Evolutionary conservation across 164 flowering plant species (phyloP).

Genomic region (Warburgia ugandensis): DNA sequence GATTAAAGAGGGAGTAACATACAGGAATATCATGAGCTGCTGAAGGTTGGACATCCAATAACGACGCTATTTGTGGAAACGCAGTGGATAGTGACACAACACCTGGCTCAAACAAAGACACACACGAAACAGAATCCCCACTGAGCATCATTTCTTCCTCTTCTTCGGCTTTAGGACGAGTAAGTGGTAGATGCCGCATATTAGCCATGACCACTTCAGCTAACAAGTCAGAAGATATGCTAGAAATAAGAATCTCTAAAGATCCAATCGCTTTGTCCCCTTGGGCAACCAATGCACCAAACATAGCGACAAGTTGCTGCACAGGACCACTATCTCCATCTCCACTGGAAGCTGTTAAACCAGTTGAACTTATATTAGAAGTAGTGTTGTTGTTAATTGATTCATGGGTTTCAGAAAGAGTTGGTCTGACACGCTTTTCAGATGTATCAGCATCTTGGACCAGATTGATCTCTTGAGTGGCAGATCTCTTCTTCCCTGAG

Average conservation of each 20-base stretch:
- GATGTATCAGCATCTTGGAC: constrained; percentile 32
- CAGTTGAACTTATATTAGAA: constrained; percentile 21
- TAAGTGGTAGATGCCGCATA: constrained; percentile 65
- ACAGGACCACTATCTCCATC: constrained; percentile 62
- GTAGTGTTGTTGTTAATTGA: constrained; percentile 18
- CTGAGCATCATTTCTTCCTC: constrained; percentile 33
- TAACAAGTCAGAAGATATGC: constrained; percentile 87
- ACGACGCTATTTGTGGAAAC: constrained; percentile 40
- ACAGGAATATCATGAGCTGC: constrained; percentile 28
- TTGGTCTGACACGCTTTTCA: constrained; percentile 52
- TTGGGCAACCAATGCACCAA: constrained; percentile 93
- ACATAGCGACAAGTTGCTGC: constrained; percentile 92
- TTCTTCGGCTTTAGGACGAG: constrained; percentile 38
- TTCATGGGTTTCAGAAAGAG: constrained; percentile 20
- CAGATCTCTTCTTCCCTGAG: constrained; percentile 53
- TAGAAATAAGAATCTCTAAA: constrained; percentile 80
- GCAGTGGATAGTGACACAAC: constrained; percentile 40
- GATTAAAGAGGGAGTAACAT: constrained; percentile 5
- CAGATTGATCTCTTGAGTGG: constrained; percentile 28
- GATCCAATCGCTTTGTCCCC: constrained; percentile 81
- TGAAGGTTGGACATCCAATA: constrained; percentile 22
- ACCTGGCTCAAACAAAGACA: constrained; percentile 37
- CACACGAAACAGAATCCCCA: constrained; percentile 21
- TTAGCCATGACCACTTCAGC: constrained; percentile 93
- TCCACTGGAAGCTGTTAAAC: constrained; percentile 17